Conservation (phyloP, 1,284 basidiomycete genomes). For the Rhodotorula glutinis region DNA sequence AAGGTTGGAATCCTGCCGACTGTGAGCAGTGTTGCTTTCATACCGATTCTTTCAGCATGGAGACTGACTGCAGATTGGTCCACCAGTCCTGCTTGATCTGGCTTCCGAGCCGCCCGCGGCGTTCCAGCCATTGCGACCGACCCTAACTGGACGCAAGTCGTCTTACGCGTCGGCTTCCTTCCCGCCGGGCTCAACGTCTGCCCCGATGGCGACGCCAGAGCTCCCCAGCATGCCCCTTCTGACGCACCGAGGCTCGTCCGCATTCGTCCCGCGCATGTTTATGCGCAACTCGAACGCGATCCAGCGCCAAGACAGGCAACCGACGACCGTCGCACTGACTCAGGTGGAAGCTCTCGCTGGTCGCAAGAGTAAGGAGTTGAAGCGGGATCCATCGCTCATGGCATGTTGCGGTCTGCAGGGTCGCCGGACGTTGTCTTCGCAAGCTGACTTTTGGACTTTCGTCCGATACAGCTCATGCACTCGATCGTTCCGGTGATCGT, state of each 20-base stretch:
- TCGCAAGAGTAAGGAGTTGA: conserved; percentile 76
- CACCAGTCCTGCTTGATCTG: conserved; percentile 64
- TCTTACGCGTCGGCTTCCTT: background rate
- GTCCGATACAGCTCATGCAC: conserved; percentile 56
- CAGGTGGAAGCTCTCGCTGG: conserved; percentile 74
- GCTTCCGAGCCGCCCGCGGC: conserved; percentile 49
- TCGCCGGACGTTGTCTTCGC: no score
- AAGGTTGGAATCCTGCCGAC: conserved; percentile 84
- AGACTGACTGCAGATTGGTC: no score
- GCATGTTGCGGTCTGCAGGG: conserved; percentile 47
- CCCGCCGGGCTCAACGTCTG: background rate
- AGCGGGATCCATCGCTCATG: conserved; percentile 74
- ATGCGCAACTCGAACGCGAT: conserved; percentile 23
- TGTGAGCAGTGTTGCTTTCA: no score
- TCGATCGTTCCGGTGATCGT: conserved; percentile 63
- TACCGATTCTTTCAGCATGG: no score
- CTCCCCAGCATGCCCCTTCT: background rate
- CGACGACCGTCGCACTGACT: conserved; percentile 69
- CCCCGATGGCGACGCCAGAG: background rate
- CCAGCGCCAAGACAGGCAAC: conserved; percentile 7
- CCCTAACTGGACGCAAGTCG: background rate
- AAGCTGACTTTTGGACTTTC: background rate
- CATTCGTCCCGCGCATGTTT: conserved; percentile 12
- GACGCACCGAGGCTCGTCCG: conserved; percentile 7
- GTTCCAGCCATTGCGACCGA: background rate